These are phyloP conservation scores for Apocynum venetum DNA, from an alignment of 257 asterid species.

Conservation along the genomic window DNA sequence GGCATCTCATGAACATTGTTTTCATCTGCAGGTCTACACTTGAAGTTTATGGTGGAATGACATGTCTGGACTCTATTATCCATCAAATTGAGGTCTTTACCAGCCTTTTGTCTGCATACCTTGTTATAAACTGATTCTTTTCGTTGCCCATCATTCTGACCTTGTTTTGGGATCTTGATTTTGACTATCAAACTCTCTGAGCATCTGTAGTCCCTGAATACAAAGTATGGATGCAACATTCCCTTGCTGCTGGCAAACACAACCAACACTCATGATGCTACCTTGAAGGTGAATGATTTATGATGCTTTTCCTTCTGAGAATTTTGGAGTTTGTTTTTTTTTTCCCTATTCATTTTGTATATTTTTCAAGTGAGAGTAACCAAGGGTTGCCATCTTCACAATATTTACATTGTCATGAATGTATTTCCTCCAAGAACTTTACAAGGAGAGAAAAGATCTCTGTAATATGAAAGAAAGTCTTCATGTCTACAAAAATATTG, in stretches of 20 bases:
- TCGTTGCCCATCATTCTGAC: not conserved
- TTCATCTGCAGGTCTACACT: constrained; percentile 52
- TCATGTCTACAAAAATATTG: too few species aligned
- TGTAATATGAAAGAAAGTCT: not conserved
- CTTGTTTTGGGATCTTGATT: constrained; percentile 16
- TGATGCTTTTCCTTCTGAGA: constrained; percentile 1
- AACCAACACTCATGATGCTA: constrained; percentile 42
- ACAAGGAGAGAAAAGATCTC: not conserved
- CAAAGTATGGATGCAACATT: constrained; percentile 71
- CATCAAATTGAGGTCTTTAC: constrained; percentile 70
- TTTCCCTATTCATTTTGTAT: not conserved
- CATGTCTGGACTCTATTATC: constrained; percentile 70
- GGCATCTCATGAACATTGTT: constrained; percentile 7
- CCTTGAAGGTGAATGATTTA: constrained; percentile 53
- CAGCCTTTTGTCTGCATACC: not conserved
- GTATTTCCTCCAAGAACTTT: not conserved
- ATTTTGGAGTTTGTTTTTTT: not conserved
- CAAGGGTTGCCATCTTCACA: not conserved
- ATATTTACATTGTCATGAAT: not conserved
- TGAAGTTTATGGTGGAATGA: constrained; percentile 54
- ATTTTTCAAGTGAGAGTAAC: not conserved
- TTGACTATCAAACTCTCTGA: constrained; percentile 22
- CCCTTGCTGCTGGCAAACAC: constrained; percentile 71
- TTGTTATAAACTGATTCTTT: not conserved
- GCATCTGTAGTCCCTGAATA: constrained; percentile 58